Conservation (phyloP, 2,329 filamentous ascomycete species). For the Trichoderma asperellum region DNA sequence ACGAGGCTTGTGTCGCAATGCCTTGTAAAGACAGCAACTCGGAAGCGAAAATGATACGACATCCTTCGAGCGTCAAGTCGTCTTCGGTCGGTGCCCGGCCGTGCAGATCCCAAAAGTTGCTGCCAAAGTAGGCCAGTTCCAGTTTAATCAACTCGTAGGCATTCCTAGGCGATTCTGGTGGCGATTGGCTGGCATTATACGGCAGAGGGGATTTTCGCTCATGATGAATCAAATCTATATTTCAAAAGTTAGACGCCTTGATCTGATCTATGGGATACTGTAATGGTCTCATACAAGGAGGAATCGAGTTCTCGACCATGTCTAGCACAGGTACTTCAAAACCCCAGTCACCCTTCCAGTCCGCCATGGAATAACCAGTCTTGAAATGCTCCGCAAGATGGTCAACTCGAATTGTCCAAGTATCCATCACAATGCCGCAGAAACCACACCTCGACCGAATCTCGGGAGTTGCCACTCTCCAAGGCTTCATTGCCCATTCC, state of each 20-base stretch:
- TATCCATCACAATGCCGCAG: slow-evolving; percentile 64
- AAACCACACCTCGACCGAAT: slow-evolving; percentile 69
- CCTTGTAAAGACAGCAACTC: slow-evolving; percentile 51
- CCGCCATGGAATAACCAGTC: slow-evolving; percentile 66
- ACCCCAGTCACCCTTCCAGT: slow-evolving; percentile 73
- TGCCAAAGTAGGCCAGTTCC: slow-evolving; percentile 58
- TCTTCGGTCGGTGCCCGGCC: slow-evolving; percentile 52
- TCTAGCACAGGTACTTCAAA: slow-evolving; percentile 64
- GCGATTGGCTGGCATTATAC: slow-evolving; percentile 52
- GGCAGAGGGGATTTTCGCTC: slow-evolving; percentile 62
- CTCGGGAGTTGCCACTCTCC: slow-evolving; percentile 63
- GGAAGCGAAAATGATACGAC: slow-evolving; percentile 59
- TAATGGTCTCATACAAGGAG: slow-evolving; percentile 59
- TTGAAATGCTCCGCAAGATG: slow-evolving; percentile 72
- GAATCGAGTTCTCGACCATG: slow-evolving; percentile 69
- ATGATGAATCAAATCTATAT: slow-evolving; percentile 65
- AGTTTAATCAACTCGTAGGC: slow-evolving; percentile 66
- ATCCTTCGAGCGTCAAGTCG: slow-evolving; percentile 62
- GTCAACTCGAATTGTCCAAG: slow-evolving; percentile 63
- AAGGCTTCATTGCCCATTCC: slow-evolving; percentile 67
- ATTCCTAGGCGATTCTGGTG: slow-evolving; percentile 54
- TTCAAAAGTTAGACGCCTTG: slow-evolving; percentile 48
- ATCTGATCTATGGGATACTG: slow-evolving; percentile 45
- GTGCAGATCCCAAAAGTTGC: slow-evolving; percentile 49
- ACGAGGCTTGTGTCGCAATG: slow-evolving; percentile 48